Conservation (phyloP, 2,329 filamentous ascomycete species). For the Blumeria hordei region DNA sequence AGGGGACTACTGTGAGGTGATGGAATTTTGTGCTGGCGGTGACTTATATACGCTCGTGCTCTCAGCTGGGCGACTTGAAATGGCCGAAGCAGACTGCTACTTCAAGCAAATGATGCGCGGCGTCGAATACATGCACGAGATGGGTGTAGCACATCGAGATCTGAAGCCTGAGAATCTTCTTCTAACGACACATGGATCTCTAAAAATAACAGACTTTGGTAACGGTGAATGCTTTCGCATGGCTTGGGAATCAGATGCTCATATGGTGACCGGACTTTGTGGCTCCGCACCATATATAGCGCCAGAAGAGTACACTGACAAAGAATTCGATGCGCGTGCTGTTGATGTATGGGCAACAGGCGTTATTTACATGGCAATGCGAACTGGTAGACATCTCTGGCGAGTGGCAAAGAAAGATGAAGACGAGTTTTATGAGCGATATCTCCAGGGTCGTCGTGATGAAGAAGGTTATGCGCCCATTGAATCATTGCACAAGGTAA, state of each 20-base stretch:
- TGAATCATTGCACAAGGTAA: slow-evolving; percentile 80
- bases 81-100: slow-evolving; percentile 84
- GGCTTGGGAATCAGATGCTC: slow-evolving; percentile 96
- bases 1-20: slow-evolving; percentile 94
- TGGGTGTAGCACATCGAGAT: slow-evolving; percentile 94
- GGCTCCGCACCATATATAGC: slow-evolving; percentile 94
- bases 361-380: slow-evolving; percentile 99
- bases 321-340: slow-evolving; percentile 90
- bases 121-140: slow-evolving; percentile 97
- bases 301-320: slow-evolving; percentile 85
- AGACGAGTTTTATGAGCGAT: slow-evolving; percentile 89
- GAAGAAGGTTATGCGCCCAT: slow-evolving; percentile 94
- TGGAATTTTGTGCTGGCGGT: slow-evolving; percentile 95
- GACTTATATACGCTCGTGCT: slow-evolving; percentile 88
- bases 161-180: slow-evolving; percentile 92
- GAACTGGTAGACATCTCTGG: slow-evolving; percentile 88
- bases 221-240: slow-evolving; percentile 98
- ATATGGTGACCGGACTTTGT: slow-evolving; percentile 94
- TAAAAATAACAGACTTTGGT: slow-evolving; percentile 97
- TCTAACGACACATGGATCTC: slow-evolving; percentile 68
- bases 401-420: slow-evolving; percentile 90
- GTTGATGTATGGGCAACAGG: slow-evolving; percentile 97
- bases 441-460: slow-evolving; percentile 75
- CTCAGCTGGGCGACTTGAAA: slow-evolving; percentile 73
- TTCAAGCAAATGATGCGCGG: slow-evolving; percentile 99